These are phyloP conservation scores for Wickerhamiella slavikovae DNA, from an alignment of 805 yeast genomes.

Conservation along the genomic window DNA sequence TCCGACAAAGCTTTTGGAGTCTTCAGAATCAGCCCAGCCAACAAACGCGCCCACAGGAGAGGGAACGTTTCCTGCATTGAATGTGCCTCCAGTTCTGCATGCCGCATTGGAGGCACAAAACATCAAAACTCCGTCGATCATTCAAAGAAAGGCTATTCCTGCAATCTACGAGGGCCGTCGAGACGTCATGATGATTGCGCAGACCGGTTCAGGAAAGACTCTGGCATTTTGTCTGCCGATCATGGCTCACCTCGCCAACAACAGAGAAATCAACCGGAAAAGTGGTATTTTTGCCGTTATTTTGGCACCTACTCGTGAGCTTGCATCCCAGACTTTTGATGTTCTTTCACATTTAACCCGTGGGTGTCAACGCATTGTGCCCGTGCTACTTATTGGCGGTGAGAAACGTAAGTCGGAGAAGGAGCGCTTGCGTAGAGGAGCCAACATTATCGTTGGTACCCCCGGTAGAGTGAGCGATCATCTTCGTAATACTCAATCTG, in stretches of 20 bases:
- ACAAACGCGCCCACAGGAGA: slow-evolving; percentile 77
- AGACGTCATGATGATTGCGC: slow-evolving; percentile 84
- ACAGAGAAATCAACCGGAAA: slow-evolving; percentile 28
- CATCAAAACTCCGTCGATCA: slow-evolving; percentile 46
- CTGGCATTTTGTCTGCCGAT: slow-evolving; percentile 74
- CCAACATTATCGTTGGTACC: slow-evolving; percentile 86
- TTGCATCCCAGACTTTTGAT: slow-evolving; percentile 73
- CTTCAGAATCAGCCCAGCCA: too few species aligned
- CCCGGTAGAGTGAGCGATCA: slow-evolving; percentile 95
- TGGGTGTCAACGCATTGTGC: slow-evolving; percentile 75
- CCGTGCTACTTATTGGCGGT: slow-evolving; percentile 94
- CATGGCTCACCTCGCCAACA: slow-evolving; percentile 44
- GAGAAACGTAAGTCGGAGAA: slow-evolving; percentile 94
- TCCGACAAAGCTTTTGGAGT: too few species aligned
- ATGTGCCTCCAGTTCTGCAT: slow-evolving; percentile 38
- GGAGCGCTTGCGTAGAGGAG: slow-evolving; percentile 89
- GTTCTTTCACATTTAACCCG: slow-evolving; percentile 55
- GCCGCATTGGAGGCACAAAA: slow-evolving; percentile 35
- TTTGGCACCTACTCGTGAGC: slow-evolving; percentile 84
- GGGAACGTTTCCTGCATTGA: slow-evolving; percentile 49
- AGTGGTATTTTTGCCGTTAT: slow-evolving; percentile 80
- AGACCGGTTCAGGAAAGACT: slow-evolving; percentile 97
- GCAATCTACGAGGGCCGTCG: slow-evolving; percentile 23
- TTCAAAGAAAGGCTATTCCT: slow-evolving; percentile 70
- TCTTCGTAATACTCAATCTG: slow-evolving; percentile 64